These are phyloP conservation scores for Lojkania enalia DNA, from an alignment of 2,329 filamentous ascomycete genomes.

Conservation along the genomic window DNA sequence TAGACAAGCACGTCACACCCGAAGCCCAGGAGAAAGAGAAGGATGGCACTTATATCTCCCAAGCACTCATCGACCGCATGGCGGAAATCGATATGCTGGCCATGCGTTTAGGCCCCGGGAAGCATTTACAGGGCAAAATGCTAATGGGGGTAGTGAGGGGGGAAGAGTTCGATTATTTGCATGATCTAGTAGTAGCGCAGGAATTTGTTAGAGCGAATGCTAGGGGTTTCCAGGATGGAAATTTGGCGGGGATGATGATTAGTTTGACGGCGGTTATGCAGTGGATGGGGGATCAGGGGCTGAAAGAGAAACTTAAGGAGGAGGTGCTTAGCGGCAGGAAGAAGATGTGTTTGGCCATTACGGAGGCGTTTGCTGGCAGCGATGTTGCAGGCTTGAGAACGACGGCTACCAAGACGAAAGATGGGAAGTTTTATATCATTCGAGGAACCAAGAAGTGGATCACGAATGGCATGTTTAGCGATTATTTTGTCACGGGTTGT, in stretches of 20 bases:
- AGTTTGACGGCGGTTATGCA: conserved; percentile 78
- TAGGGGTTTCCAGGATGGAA: conserved; percentile 82
- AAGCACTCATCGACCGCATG: conserved; percentile 77
- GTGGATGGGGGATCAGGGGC: conserved; percentile 68
- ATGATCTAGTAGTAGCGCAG: conserved; percentile 76
- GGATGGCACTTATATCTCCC: conserved; percentile 69
- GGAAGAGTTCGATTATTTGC: conserved; percentile 85
- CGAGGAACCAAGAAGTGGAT: conserved; percentile 78
- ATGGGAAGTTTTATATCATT: conserved; percentile 60
- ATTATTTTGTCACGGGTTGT: conserved; percentile 83
- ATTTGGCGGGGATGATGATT: conserved; percentile 85
- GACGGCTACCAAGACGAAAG: conserved; percentile 59
- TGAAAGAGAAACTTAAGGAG: conserved; percentile 68
- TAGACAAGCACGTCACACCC: conserved; percentile 69
- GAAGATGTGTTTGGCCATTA: conserved; percentile 87
- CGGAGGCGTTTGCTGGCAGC: conserved; percentile 82
- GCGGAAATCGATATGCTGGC: conserved; percentile 72
- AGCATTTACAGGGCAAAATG: conserved; percentile 73
- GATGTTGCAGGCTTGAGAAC: conserved; percentile 81
- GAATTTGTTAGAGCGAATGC: conserved; percentile 72
- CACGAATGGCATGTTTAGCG: conserved; percentile 76
- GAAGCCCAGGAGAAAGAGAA: conserved; percentile 77
- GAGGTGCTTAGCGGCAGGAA: conserved; percentile 80
- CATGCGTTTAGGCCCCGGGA: conserved; percentile 82
- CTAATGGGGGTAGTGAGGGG: conserved; percentile 72